Conservation (phyloP, 768 basidiomycete genomes). For the Mycena floridula region DNA sequence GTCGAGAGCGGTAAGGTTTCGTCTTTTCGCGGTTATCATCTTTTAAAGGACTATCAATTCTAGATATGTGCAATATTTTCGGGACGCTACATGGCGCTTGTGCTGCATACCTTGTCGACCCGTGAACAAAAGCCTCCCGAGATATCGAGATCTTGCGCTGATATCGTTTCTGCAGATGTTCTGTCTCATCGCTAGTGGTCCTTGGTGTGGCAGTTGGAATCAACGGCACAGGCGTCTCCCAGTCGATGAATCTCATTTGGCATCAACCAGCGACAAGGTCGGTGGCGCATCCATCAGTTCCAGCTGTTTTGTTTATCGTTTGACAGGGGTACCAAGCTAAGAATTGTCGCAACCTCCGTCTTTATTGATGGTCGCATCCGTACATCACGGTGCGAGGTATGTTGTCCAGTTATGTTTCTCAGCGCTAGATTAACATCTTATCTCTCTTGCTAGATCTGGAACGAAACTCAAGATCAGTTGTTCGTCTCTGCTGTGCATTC, state of each 20-base stretch:
- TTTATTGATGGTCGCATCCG: slow-evolving; percentile 35
- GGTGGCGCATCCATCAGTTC: no score
- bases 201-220: slow-evolving; percentile 32
- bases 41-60: not conserved
- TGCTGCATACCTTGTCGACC: slow-evolving; percentile 49
- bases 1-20: not conserved
- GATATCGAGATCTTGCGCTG: not conserved
- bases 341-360: slow-evolving; percentile 35
- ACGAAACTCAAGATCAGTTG: slow-evolving; percentile 25
- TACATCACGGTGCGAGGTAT: slow-evolving; percentile 38
- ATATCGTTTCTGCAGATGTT: slow-evolving; percentile 26
- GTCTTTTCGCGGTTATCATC: not conserved
- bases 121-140: slow-evolving; percentile 31
- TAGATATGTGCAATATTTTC: slow-evolving; percentile 52
- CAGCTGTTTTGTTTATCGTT: slow-evolving; percentile 4
- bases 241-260: slow-evolving; percentile 46
- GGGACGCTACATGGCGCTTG: slow-evolving; percentile 53
- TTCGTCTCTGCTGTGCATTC: slow-evolving; percentile 41
- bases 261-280: slow-evolving; percentile 35
- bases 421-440: not conserved
- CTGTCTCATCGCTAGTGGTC: slow-evolving; percentile 34
- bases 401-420: slow-evolving; percentile 8
- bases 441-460: slow-evolving; percentile 29
- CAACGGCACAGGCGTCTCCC: slow-evolving; percentile 42
- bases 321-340: slow-evolving; percentile 34